Evolutionary conservation across 306 rosid genomes (phyloP).

Genomic region (Sesbania bispinosa): DNA sequence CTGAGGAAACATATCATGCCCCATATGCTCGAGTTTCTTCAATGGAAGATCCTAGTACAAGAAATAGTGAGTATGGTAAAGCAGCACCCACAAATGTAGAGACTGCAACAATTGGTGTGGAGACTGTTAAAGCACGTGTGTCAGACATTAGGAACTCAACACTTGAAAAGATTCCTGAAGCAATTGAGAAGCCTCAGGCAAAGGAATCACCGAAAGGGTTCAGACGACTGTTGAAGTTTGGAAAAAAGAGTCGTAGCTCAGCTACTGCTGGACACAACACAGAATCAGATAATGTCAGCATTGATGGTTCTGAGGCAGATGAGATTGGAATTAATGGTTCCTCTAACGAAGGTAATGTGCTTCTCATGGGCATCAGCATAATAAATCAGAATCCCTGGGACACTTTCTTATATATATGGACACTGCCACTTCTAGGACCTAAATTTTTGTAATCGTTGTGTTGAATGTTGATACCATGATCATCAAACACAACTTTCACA

Average conservation of each 20-base stretch:
- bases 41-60: conserved; percentile 72
- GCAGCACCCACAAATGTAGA: conserved; percentile 51
- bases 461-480: too few species aligned
- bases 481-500: background rate
- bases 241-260: conserved; percentile 77
- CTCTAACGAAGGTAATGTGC: conserved; percentile 69
- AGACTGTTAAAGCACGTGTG: conserved; percentile 49
- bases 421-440: too few species aligned
- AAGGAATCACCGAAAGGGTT: conserved; percentile 85
- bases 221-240: conserved; percentile 71
- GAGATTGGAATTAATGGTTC: conserved; percentile 49
- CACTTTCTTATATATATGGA: too few species aligned
- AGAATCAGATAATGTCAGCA: conserved; percentile 61
- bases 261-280: conserved; percentile 43
- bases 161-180: conserved; percentile 88
- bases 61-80: conserved; percentile 62
- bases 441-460: too few species aligned
- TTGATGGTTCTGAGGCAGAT: conserved; percentile 58
- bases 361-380: background rate
- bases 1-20: conserved; percentile 53
- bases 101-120: conserved; percentile 41
- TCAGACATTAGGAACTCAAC: conserved; percentile 53
- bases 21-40: conserved; percentile 83
- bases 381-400: background rate
- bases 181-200: conserved; percentile 65